Conservation (phyloP, 768 basidiomycete species). For the Lactarius deliciosus region DNA sequence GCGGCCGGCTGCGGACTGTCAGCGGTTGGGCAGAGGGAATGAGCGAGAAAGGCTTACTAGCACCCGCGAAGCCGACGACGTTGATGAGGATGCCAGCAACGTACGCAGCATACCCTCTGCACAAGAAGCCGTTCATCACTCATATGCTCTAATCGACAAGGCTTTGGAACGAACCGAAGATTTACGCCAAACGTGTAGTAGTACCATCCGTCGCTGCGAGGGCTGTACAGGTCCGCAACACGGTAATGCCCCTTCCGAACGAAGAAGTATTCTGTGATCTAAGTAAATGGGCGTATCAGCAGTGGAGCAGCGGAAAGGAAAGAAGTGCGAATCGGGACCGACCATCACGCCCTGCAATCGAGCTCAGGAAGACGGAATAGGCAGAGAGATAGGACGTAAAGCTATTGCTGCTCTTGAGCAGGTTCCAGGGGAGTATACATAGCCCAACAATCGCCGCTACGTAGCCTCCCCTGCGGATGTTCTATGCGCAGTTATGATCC, state of each 20-base stretch:
- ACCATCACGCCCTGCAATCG: slow-evolving; percentile 84
- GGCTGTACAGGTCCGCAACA: slow-evolving; percentile 68
- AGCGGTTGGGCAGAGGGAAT: not conserved
- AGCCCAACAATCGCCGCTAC: slow-evolving; percentile 76
- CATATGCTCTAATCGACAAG: not conserved
- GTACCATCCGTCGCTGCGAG: slow-evolving; percentile 62
- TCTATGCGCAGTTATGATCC: slow-evolving; percentile 40
- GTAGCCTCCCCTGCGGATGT: slow-evolving; percentile 83
- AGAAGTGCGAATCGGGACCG: slow-evolving; percentile 24
- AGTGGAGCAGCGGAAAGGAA: not conserved
- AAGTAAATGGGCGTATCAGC: not conserved
- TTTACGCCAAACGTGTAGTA: slow-evolving; percentile 75
- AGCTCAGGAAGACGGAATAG: slow-evolving; percentile 78
- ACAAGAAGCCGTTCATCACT: not conserved
- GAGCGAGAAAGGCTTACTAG: slow-evolving; percentile 45
- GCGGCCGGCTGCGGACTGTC: slow-evolving; percentile 46
- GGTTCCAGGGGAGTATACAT: slow-evolving; percentile 74
- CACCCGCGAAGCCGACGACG: slow-evolving; percentile 77
- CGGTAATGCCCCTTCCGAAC: slow-evolving; percentile 68
- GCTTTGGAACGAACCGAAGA: slow-evolving; percentile 46
- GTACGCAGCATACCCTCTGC: slow-evolving; percentile 64
- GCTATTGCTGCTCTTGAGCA: slow-evolving; percentile 67
- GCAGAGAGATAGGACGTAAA: slow-evolving; percentile 83
- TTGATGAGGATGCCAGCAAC: slow-evolving; percentile 78
- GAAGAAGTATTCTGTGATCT: slow-evolving; percentile 80